A percentile compares a stretch with the other conserved stretches of the same genome.
Evolutionary conservation across 805 yeast genomes (phyloP).

Genomic region (Dipodascopsis tothii): DNA sequence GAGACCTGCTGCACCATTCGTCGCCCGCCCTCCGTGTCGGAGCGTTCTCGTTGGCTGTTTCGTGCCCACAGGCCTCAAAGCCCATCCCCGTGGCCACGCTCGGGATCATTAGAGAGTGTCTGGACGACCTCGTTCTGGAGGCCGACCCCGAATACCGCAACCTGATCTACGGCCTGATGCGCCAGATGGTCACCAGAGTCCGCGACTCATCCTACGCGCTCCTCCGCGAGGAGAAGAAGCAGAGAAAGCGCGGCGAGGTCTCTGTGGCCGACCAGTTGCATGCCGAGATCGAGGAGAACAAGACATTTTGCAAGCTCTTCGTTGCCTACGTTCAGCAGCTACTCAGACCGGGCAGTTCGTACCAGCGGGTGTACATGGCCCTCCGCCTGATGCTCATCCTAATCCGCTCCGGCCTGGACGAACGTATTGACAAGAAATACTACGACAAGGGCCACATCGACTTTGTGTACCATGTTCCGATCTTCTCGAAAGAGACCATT

Average conservation of each 20-base stretch:
- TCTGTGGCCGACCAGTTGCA: background rate
- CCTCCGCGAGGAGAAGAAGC: slow-evolving; percentile 44
- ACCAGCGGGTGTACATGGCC: slow-evolving; percentile 46
- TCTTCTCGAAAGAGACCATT: slow-evolving; percentile 38
- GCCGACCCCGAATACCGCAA: slow-evolving; percentile 61
- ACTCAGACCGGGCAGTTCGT: slow-evolving; percentile 51
- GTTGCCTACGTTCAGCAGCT: slow-evolving; percentile 34
- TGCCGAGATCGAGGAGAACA: slow-evolving; percentile 7
- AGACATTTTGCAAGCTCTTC: slow-evolving; percentile 39
- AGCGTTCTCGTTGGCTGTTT: slow-evolving; percentile 53
- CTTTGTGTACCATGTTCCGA: slow-evolving; percentile 42
- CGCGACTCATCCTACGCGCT: slow-evolving; percentile 61
- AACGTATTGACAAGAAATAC: slow-evolving; percentile 33
- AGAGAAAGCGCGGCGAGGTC: slow-evolving; percentile 30
- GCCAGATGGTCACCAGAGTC: slow-evolving; percentile 55
- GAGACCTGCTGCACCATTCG: slow-evolving; percentile 41
- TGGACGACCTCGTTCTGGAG: slow-evolving; percentile 54
- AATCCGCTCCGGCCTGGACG: slow-evolving; percentile 52
- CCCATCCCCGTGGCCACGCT: slow-evolving; percentile 45
- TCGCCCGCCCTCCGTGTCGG: slow-evolving; percentile 41
- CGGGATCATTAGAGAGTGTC: slow-evolving; percentile 37
- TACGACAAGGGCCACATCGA: slow-evolving; percentile 40
- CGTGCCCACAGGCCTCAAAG: slow-evolving; percentile 54
- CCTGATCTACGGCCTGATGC: slow-evolving; percentile 53
- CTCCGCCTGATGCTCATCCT: slow-evolving; percentile 42